Evolutionary conservation across 768 basidiomycete species (phyloP).

Genomic region (Trametes elegans): DNA sequence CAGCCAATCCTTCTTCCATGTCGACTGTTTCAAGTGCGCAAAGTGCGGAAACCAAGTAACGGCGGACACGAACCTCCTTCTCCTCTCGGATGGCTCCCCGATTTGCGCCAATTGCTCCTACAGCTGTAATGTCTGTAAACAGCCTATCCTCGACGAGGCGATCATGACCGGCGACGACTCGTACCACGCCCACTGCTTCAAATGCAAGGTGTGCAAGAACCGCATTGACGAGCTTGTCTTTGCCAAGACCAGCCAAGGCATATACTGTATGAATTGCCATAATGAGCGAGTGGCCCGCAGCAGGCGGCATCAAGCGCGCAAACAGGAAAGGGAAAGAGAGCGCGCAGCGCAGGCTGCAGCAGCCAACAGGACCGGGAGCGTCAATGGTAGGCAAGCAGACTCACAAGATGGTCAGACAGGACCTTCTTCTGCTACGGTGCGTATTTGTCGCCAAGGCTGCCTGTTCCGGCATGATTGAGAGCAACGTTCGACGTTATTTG

Average conservation of each 20-base stretch:
- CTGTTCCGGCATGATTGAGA: neutral
- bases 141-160: constrained; percentile 95
- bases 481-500: neutral
- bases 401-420: constrained; percentile 28
- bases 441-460: neutral
- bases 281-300: constrained; percentile 96
- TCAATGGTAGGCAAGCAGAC: constrained; percentile 21
- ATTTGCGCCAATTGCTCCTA: constrained; percentile 94
- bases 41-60: constrained; percentile 92
- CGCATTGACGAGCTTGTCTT: constrained; percentile 98
- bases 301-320: constrained; percentile 83
- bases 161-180: constrained; percentile 99
- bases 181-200: constrained; percentile 98
- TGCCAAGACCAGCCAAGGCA: constrained; percentile 96
- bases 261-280: constrained; percentile 98
- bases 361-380: constrained; percentile 19
- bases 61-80: constrained; percentile 94
- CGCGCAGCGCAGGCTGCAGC: constrained; percentile 35
- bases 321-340: constrained; percentile 50
- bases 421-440: constrained; percentile 33
- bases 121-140: constrained; percentile 91
- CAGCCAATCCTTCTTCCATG: constrained; percentile 93
- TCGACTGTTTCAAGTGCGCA: constrained; percentile 95
- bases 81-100: constrained; percentile 96
- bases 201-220: constrained; percentile 91